Evolutionary conservation across 306 rosid species (phyloP), one percentile per base, ranked within the genome.

Genomic region (Medicago truncatula): DNA sequence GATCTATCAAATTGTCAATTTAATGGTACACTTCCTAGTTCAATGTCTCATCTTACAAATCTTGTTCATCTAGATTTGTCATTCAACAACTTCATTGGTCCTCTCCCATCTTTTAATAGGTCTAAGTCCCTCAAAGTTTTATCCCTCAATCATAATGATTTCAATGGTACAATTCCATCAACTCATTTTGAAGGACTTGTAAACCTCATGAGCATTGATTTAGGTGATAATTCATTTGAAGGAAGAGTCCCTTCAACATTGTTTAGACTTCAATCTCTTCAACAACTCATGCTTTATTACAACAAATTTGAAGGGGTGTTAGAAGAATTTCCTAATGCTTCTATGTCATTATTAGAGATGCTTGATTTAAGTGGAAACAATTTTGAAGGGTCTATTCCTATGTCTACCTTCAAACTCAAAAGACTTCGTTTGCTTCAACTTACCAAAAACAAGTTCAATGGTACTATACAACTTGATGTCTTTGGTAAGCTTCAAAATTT

Each of bases 391-490:
- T 68, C 60, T 3, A 58, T 91, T 59, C 96, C 91, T 0, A 0
- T 0, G 25, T 84, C 81, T 0, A 2, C 89, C 63, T 83, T 83
- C 7, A 21, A 76, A 4, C 71, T 89, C n/a, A 6, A 1, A 8
- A 43, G 7, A 9, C 90, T 89, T 5, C 44, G 14, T 4, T 16
- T 38, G 16, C 86, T 89, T 41, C 76, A 25, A 56, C 88, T 92
- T 49, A 28, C 96, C 34, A 63, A 59, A n/a, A 89, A 92, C 85
- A 79, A 83, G 21, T 77, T 89, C 73, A 80, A 12, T 0, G 92
- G 90, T 17, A 71, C 73, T 3, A 16, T 85, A 5, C 9, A 8
- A 0, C 72, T 87, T 0, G 31, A 49, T 20, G 6, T 2, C 34
- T 1, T 91, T 49, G 23, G 1, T 3, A 54, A 28, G 5, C 57